Percentiles rank a stretch among this genome's conserved stretches.
phyloP scores from a whole-genome alignment of 495 filamentous ascomycete species.

The Penicillium roqueforti region DNA sequence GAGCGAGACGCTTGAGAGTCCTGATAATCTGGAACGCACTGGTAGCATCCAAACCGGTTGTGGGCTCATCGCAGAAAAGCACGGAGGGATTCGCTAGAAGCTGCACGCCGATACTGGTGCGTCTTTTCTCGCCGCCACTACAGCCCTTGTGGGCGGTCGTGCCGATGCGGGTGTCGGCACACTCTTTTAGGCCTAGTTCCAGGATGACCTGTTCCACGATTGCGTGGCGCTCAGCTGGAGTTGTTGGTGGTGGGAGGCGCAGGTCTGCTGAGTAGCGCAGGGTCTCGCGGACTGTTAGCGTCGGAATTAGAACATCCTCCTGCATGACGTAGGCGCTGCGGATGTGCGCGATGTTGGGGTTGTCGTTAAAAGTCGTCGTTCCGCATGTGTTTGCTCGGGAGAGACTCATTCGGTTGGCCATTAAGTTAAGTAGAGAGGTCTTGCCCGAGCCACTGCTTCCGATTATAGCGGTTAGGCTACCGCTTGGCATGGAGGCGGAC shows the following conservation, averaged over 20 bases:
- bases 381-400: conserved; percentile 51
- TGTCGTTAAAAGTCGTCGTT: conserved; percentile 53
- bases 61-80: conserved; percentile 72
- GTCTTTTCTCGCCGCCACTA: conserved; percentile 70
- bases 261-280: conserved; percentile 67
- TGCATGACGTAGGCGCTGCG: conserved; percentile 73
- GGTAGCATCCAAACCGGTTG: conserved; percentile 69
- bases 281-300: conserved; percentile 69
- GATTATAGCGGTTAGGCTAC: conserved; percentile 67
- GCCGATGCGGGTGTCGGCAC: conserved; percentile 66
- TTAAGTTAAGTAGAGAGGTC: conserved; percentile 65
- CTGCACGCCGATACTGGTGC: conserved; percentile 71
- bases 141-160: conserved; percentile 65
- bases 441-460: conserved; percentile 71
- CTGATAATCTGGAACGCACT: conserved; percentile 69
- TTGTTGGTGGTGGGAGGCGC: conserved; percentile 58
- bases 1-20: conserved; percentile 61
- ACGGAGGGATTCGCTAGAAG: conserved; percentile 70
- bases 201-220: conserved; percentile 71
- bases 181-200: conserved; percentile 69
- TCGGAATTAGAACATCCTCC: conserved; percentile 66
- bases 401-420: conserved; percentile 61
- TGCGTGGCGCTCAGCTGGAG: conserved; percentile 49
- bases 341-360: conserved; percentile 46
- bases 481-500: conserved; percentile 51